A percentile compares a stretch with the other conserved stretches of the same genome.
Evolutionary conservation across 2,329 filamentous ascomycete genomes (phyloP).

Genomic region (Albifimbria verrucaria): DNA sequence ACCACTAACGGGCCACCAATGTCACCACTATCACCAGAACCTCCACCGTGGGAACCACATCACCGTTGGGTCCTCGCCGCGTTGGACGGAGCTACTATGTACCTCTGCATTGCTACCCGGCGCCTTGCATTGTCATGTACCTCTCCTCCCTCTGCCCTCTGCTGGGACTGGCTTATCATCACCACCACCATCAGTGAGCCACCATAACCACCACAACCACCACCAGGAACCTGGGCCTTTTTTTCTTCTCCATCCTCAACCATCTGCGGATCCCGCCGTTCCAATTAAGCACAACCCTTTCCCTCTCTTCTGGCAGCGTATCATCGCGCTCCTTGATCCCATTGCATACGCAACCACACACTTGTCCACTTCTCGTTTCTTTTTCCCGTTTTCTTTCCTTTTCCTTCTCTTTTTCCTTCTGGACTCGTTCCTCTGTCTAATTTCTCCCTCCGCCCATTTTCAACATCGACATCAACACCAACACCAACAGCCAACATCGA

Average conservation of each 20-base stretch:
- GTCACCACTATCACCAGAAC: neutral
- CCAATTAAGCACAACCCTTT: too few species aligned
- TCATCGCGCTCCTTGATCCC: too few species aligned
- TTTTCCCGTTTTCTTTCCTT: neutral
- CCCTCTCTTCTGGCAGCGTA: too few species aligned
- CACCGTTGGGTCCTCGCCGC: too few species aligned
- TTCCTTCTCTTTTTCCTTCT: neutral
- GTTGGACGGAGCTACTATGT: too few species aligned
- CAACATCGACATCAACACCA: too few species aligned
- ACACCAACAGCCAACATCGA: too few species aligned
- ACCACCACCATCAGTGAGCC: neutral
- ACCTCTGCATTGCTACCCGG: too few species aligned
- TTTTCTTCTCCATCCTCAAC: neutral
- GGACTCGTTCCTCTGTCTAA: conserved; percentile 4
- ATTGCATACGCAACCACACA: too few species aligned
- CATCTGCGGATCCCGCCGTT: neutral
- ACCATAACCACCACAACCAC: neutral
- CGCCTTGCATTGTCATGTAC: too few species aligned
- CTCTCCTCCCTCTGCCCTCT: too few species aligned
- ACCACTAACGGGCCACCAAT: conserved; percentile 1
- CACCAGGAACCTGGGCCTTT: too few species aligned
- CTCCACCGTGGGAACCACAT: neutral
- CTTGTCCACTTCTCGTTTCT: neutral
- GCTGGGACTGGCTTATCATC: neutral
- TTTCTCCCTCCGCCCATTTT: conserved; percentile 10